Evolutionary conservation across 257 asterid species (phyloP), one percentile per base, ranked within the genome.

Genomic region (Scutellaria galericulata): DNA sequence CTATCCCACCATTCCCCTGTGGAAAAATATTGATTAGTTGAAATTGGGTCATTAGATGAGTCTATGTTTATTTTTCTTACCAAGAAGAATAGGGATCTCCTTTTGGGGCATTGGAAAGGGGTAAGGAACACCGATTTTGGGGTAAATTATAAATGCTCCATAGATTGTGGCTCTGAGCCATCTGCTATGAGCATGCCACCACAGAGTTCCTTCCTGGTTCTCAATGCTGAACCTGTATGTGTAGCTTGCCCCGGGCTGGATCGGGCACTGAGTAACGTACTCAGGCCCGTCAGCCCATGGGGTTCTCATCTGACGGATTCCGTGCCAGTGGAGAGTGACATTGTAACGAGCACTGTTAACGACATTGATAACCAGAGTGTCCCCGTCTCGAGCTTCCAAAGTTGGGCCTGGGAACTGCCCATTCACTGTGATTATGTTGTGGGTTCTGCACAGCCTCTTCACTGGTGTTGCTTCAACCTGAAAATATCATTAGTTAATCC

Each of bases 1-100:
- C 86, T 77, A 12, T 85, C 52, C 96, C 96, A 90, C 96, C 96
- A 90, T 81, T 90, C 95, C 31, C 96, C 96, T 90, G 88, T 58
- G 35, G 14, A 10, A 52, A 44, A 46, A 18, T 20, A 9, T 61
- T 48, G 18, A 57, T 46, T 59, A 61, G 67, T 63, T 22, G 1
- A 18, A 18, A 18, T 18, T 18, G 18, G 18, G 18, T 0, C 18
- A 18, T 18, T 18, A 18, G 18, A 18, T 18, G 0, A 18, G 0
- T 18, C 18, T 18, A 0, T 18, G 27, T 54, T 35, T 1, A 6
- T 68, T 45, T 53, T 42, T 42, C 42, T 76, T 75, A 87, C 93
- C 93, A 5, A 87, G 93, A 55, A 87, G 69, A 45, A 87, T 35
- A 51, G 93, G 83, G 61, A 85, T 68, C 44, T 87, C 89, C 18